Conservation (phyloP, 2,329 filamentous ascomycete species). For the Pseudogymnoascus sp. region DNA sequence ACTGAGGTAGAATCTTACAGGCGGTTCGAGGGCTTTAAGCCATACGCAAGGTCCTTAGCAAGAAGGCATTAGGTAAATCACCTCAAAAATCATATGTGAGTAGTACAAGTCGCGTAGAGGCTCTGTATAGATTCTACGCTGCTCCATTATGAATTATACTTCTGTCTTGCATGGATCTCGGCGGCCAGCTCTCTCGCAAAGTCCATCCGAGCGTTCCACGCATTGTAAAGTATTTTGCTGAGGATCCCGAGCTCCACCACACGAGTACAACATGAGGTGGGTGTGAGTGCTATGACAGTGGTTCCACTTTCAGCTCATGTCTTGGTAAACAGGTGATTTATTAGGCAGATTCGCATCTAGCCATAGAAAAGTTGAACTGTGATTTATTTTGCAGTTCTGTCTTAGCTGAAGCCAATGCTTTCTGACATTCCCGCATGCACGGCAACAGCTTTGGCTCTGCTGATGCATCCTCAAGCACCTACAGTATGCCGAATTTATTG, state of each 20-base stretch:
- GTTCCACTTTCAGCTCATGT: not conserved
- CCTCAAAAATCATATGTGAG: not conserved
- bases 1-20: not conserved
- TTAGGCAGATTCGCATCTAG: not conserved
- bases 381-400: not conserved
- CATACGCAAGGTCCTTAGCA: not conserved
- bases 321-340: not conserved
- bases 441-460: not conserved
- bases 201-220: too few relatives aligned
- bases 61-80: not conserved
- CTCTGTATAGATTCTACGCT: not conserved
- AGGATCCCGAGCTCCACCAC: too few relatives aligned
- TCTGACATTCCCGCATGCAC: not conserved
- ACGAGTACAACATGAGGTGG: too few relatives aligned
- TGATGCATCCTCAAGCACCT: not conserved
- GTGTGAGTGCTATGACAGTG: not conserved
- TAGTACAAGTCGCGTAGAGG: not conserved
- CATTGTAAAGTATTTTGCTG: too few relatives aligned
- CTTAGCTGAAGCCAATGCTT: not conserved
- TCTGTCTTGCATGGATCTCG: too few relatives aligned
- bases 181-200: too few relatives aligned
- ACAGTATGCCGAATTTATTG: not conserved
- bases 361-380: not conserved
- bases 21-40: not conserved
- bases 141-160: not conserved